Percentiles rank a stretch among this genome's conserved stretches.
Evolutionary conservation across 2,329 filamentous ascomycete genomes (phyloP).

Genomic region (Tricladium varicosporioides): DNA sequence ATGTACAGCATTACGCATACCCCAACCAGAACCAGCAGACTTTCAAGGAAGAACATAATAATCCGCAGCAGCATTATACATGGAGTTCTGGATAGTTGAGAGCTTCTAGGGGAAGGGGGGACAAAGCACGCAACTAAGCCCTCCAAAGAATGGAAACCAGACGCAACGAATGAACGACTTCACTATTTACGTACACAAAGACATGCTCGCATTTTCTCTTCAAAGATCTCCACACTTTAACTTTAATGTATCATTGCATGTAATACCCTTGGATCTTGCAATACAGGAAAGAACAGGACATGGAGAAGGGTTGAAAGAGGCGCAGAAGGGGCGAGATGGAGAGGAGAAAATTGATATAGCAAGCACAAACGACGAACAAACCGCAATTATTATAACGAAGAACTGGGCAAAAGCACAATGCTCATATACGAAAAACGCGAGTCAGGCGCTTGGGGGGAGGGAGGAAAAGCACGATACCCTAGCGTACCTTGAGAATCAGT

Average conservation of each 20-base stretch:
- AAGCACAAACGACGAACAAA: not conserved
- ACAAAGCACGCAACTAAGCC: no score
- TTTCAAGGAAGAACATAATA: slow-evolving; percentile 22
- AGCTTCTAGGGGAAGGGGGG: not conserved
- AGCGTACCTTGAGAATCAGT: slow-evolving; percentile 4
- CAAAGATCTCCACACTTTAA: not conserved
- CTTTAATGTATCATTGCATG: not conserved
- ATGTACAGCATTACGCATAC: slow-evolving; percentile 28
- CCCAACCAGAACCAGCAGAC: slow-evolving; percentile 16
- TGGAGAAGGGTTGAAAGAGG: not conserved
- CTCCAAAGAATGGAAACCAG: not conserved
- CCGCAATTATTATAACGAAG: not conserved
- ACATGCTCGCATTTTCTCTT: not conserved
- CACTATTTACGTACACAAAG: not conserved
- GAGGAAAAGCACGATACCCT: slow-evolving; percentile 27
- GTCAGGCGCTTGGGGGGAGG: not conserved
- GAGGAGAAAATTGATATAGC: not conserved
- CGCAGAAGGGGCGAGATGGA: not conserved
- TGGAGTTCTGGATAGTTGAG: slow-evolving; percentile 21
- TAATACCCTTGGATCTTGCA: not conserved
- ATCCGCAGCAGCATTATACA: slow-evolving; percentile 26
- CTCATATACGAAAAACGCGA: not conserved
- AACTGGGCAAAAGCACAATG: not conserved
- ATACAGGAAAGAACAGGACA: not conserved
- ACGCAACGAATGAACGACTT: not conserved